Percentiles rank a stretch among this genome's conserved stretches.
Evolutionary conservation across 2,329 filamentous ascomycete species (phyloP).

Genomic region (Cercospora brassicicola): DNA sequence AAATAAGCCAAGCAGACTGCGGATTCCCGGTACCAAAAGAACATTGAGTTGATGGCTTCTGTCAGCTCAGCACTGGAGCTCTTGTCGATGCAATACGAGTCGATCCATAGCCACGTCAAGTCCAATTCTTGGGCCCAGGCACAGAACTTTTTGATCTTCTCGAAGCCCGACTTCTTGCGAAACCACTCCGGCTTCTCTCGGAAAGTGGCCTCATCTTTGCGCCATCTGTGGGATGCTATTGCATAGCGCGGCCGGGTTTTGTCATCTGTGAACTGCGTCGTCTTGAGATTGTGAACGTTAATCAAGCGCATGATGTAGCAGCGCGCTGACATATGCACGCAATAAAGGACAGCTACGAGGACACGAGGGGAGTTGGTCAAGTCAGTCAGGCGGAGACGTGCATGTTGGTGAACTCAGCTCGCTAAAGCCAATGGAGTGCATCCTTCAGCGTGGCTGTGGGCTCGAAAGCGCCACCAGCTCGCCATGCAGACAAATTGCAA

Average conservation of each 20-base stretch:
- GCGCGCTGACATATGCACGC: background rate
- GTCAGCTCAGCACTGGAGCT: background rate
- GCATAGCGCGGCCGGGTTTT: background rate
- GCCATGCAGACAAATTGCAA: background rate
- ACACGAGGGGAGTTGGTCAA: background rate
- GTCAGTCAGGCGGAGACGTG: background rate
- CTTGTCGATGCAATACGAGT: conserved; percentile 1
- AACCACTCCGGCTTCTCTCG: background rate
- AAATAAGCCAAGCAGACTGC: conserved; percentile 4
- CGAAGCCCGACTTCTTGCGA: background rate
- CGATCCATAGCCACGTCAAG: conserved; percentile 2
- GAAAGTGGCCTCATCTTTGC: conserved; percentile 1
- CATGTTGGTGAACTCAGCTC: background rate
- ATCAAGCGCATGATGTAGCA: conserved; percentile 10
- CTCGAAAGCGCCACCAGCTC: background rate
- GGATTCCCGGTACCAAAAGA: background rate
- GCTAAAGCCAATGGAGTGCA: background rate
- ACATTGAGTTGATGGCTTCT: conserved; percentile 1
- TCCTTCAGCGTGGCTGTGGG: background rate
- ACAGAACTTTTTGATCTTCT: background rate
- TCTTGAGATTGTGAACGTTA: conserved; percentile 6
- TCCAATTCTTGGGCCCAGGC: background rate
- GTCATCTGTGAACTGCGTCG: conserved; percentile 3
- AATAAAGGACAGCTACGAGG: background rate
- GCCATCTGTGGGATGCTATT: conserved; percentile 10